Conservation (phyloP, 2,329 filamentous ascomycete species). For the Harringtonia aguacate region DNA sequence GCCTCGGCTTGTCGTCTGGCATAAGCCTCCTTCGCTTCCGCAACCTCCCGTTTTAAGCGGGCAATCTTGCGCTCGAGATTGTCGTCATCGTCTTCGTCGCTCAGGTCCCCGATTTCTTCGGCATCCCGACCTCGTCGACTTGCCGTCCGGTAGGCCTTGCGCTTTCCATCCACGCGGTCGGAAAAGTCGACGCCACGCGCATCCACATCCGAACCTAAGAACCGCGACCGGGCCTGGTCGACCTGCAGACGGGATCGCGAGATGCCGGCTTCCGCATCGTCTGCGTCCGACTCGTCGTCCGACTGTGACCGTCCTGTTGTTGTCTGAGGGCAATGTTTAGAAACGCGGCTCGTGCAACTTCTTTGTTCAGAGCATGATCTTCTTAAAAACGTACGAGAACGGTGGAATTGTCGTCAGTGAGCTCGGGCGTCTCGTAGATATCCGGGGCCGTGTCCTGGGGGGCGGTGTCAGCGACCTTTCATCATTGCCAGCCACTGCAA, state of each 20-base stretch:
- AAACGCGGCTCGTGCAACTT: not conserved
- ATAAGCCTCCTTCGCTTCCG: constrained; percentile 58
- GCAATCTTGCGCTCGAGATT: constrained; percentile 67
- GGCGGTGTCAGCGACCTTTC: too few species aligned
- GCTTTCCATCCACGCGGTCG: constrained; percentile 72
- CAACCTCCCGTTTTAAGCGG: constrained; percentile 71
- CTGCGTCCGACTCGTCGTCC: constrained; percentile 52
- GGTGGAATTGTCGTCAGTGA: constrained; percentile 84
- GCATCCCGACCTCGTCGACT: constrained; percentile 47
- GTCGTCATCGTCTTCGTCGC: constrained; percentile 41
- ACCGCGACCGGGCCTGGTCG: constrained; percentile 68
- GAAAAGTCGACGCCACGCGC: constrained; percentile 77
- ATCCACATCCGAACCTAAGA: constrained; percentile 66
- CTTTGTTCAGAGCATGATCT: not conserved
- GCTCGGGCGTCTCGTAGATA: constrained; percentile 90
- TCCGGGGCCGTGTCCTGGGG: constrained; percentile 85
- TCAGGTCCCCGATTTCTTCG: constrained; percentile 60
- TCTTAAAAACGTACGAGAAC: constrained; percentile 49
- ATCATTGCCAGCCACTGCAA: not conserved
- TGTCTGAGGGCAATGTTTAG: constrained; percentile 29
- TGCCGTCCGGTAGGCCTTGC: constrained; percentile 72
- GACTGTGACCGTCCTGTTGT: constrained; percentile 45
- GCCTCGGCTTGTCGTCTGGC: constrained; percentile 38
- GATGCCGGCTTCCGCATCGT: constrained; percentile 56
- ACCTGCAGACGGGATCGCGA: constrained; percentile 67